Evolutionary conservation across 2,329 filamentous ascomycete species (phyloP), one percentile per base, ranked within the genome.

Genomic region (Chalara sp.): DNA sequence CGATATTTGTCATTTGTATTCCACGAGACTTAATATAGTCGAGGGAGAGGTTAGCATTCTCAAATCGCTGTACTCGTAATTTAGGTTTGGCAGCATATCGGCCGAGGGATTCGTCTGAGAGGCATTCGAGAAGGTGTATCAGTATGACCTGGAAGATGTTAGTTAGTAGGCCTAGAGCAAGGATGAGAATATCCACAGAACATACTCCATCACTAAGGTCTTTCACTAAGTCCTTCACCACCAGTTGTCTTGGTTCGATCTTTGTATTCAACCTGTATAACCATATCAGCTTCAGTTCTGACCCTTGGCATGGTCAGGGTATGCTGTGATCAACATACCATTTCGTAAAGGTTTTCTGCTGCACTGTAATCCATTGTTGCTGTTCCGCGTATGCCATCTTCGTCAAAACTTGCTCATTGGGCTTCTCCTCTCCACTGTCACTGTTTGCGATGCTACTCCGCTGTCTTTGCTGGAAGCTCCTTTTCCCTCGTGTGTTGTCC

Each of bases 301-400:
- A 32, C 39, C 46, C 41, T 4, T 31, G 12, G 42, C 32, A 44
- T 35, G 21, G 21, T 3, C 21, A 21, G 21, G 21, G 21, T 21
- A 21, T 21, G 21, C 21, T 21, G 21, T 21, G 21, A 21, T 32
- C 6, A 29, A 41, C 59, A 30, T 56, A 88, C 86, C 93, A 99
- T 88, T 97, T 99, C 53, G 91, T 96, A 71, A 99, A 99, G 31
- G 93, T 99, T 80, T 97, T 99, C 71, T 97, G 87, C 76, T 97
- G 92, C 71, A 96, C 90, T 66, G 76, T 83, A 62, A 86, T 78
- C 82, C 82, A 86, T 68, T 77, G 75, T 68, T 84, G 79, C 70
- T 84, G 79, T 67, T 82, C 79, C 58, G 76, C 71, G 67, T 74
- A 81, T 52, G 79, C 80, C 81, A 84, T 85, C 68, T 73, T 83